These are phyloP conservation scores for Parasitella parasitica DNA, from an alignment of 371 early-diverging fungal genomes.

Conservation along the genomic window DNA sequence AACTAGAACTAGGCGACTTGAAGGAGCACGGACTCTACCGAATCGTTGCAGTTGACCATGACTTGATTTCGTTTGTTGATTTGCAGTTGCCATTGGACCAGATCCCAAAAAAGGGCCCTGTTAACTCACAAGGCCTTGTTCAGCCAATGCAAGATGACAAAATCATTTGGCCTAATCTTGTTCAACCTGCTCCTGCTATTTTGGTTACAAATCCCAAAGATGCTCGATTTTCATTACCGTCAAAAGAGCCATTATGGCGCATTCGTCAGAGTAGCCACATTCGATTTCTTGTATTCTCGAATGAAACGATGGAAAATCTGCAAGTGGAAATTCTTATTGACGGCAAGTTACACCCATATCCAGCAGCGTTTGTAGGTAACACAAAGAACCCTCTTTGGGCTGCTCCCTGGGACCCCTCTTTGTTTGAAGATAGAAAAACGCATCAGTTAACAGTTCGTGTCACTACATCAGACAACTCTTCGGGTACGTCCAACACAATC, in stretches of 20 bases:
- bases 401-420: conserved; percentile 66
- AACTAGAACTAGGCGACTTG: conserved; percentile 87
- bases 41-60: conserved; percentile 86
- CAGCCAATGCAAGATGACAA: conserved; percentile 14
- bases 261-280: conserved; percentile 69
- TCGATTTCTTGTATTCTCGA: conserved; percentile 71
- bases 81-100: conserved; percentile 55
- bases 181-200: conserved; percentile 67
- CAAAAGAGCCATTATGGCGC: conserved; percentile 69
- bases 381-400: conserved; percentile 71
- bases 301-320: conserved; percentile 27
- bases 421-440: conserved; percentile 58
- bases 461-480: conserved; percentile 50
- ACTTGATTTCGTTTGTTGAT: conserved; percentile 82
- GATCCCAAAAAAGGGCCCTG: conserved; percentile 42
- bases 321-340: conserved; percentile 50
- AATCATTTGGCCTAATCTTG: conserved; percentile 25
- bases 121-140: conserved; percentile 9
- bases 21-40: conserved; percentile 82
- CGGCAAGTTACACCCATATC: conserved; percentile 36
- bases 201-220: conserved; percentile 91
- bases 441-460: conserved; percentile 66
- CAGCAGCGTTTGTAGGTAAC: conserved; percentile 37
- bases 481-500: conserved; percentile 32
- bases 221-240: conserved; percentile 67